These are phyloP conservation scores for Penicillium pancosmium DNA, from an alignment of 495 filamentous ascomycete species.

Conservation along the genomic window DNA sequence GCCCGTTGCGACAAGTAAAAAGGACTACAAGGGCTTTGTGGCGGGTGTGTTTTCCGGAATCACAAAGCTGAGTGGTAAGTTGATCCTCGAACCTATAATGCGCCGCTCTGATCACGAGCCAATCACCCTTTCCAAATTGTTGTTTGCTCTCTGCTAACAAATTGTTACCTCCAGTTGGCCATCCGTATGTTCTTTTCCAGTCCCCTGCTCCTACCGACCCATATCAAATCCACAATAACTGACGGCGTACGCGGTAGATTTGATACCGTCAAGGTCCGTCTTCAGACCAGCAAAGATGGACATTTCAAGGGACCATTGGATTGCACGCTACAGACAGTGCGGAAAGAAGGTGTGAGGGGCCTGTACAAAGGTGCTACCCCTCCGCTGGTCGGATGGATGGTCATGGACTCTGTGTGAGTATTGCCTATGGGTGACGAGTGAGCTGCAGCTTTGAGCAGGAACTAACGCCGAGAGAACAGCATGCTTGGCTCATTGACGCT, in stretches of 20 bases:
- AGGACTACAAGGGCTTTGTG: slow-evolving; percentile 88
- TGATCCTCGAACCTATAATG: not conserved
- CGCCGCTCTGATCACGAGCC: not conserved
- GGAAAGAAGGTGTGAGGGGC: slow-evolving; percentile 75
- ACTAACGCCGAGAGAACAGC: slow-evolving; percentile 30
- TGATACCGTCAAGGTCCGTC: slow-evolving; percentile 93
- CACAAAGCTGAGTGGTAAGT: slow-evolving; percentile 81
- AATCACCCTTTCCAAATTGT: slow-evolving; percentile 3
- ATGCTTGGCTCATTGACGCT: slow-evolving; percentile 93
- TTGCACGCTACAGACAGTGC: slow-evolving; percentile 78
- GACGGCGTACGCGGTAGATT: slow-evolving; percentile 52
- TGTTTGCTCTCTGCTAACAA: slow-evolving; percentile 17
- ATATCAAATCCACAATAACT: slow-evolving; percentile 11
- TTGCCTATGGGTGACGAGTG: not conserved
- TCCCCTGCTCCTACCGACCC: not conserved
- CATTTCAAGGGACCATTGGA: slow-evolving; percentile 88
- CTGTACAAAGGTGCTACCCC: slow-evolving; percentile 91
- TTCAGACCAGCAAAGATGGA: slow-evolving; percentile 78
- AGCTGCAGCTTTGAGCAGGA: not conserved
- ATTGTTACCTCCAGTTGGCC: slow-evolving; percentile 54
- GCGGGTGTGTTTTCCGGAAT: slow-evolving; percentile 93
- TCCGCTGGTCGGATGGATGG: slow-evolving; percentile 94
- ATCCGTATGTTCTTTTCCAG: slow-evolving; percentile 54
- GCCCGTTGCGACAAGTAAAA: slow-evolving; percentile 27
- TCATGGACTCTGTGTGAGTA: slow-evolving; percentile 83